These are phyloP conservation scores for Candida neerlandica DNA, from an alignment of 1,139 yeast species.

Conservation along the genomic window DNA sequence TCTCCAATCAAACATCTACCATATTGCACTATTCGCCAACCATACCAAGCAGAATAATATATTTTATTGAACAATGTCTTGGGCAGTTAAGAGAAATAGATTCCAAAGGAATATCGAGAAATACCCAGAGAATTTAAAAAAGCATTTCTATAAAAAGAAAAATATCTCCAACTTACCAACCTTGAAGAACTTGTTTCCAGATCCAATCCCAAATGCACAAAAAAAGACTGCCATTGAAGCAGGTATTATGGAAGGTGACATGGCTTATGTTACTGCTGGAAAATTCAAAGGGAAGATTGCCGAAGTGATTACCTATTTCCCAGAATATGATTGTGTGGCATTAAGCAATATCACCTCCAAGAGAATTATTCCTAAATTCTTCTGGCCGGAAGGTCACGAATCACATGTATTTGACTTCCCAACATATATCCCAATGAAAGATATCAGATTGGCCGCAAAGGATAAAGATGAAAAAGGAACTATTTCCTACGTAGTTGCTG, in stretches of 20 bases:
- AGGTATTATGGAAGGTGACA: slow-evolving; percentile 46
- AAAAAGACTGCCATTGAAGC: slow-evolving; percentile 31
- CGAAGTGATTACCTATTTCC: slow-evolving; percentile 39
- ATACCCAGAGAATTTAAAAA: slow-evolving; percentile 34
- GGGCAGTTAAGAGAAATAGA: slow-evolving; percentile 40
- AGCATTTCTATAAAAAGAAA: slow-evolving; percentile 26
- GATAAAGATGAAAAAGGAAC: slow-evolving; percentile 64
- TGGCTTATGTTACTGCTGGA: slow-evolving; percentile 62
- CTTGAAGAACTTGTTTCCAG: slow-evolving; percentile 29
- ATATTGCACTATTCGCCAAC: neutral
- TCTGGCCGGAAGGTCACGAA: slow-evolving; percentile 74
- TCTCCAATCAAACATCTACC: neutral
- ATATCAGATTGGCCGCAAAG: slow-evolving; percentile 72
- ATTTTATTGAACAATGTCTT: slow-evolving; percentile 31
- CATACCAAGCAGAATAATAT: neutral
- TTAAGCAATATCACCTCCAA: slow-evolving; percentile 40
- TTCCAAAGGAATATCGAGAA: slow-evolving; percentile 40
- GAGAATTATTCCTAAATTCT: slow-evolving; percentile 57
- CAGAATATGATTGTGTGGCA: slow-evolving; percentile 36
- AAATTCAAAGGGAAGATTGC: slow-evolving; percentile 72
- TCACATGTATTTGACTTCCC: slow-evolving; percentile 73
- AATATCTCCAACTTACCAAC: slow-evolving; percentile 40
- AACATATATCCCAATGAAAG: slow-evolving; percentile 49
- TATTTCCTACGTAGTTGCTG: slow-evolving; percentile 71
- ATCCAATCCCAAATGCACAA: slow-evolving; percentile 26